phyloP scores from a whole-genome alignment of 192 early-diverging fungal genomes.

The Mortierella antarctica region DNA sequence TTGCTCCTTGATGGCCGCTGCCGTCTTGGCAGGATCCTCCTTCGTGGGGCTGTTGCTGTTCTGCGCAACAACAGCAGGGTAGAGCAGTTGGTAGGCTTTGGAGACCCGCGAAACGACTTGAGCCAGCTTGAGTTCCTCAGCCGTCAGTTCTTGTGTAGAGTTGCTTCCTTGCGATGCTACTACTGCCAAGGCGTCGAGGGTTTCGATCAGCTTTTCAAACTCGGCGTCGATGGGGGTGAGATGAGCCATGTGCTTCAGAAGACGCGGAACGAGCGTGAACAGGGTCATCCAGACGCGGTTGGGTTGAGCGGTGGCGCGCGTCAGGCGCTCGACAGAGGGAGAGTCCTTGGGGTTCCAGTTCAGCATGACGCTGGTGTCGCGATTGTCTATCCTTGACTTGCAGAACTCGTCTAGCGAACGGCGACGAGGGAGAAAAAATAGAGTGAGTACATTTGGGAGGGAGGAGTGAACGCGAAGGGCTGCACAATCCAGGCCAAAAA shows the following conservation, averaged over 20 bases:
- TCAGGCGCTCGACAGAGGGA: slow-evolving; percentile 50
- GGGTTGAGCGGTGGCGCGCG: slow-evolving; percentile 49
- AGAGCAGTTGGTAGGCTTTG: slow-evolving; percentile 33
- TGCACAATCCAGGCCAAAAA: slow-evolving; percentile 9
- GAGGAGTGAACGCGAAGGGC: not conserved
- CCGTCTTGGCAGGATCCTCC: slow-evolving; percentile 39
- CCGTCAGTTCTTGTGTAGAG: slow-evolving; percentile 12
- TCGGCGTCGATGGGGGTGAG: slow-evolving; percentile 21
- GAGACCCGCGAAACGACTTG: slow-evolving; percentile 22
- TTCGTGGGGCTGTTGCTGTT: slow-evolving; percentile 39
- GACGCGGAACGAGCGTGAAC: slow-evolving; percentile 31
- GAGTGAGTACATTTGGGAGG: not conserved
- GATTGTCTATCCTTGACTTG: slow-evolving; percentile 70
- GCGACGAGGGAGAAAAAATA: not conserved
- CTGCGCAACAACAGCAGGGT: slow-evolving; percentile 27
- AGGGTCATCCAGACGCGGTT: slow-evolving; percentile 49
- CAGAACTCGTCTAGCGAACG: slow-evolving; percentile 52
- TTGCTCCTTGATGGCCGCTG: slow-evolving; percentile 29
- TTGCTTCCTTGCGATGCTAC: not conserved
- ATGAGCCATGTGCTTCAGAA: slow-evolving; percentile 43
- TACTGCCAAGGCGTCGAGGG: slow-evolving; percentile 7
- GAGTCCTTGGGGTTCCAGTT: slow-evolving; percentile 58
- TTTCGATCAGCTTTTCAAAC: slow-evolving; percentile 19
- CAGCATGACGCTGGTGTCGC: slow-evolving; percentile 75
- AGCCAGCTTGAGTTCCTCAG: slow-evolving; percentile 31